These are phyloP conservation scores for Ascochyta koolunga DNA, from an alignment of 2,329 filamentous ascomycete genomes.

Conservation along the genomic window DNA sequence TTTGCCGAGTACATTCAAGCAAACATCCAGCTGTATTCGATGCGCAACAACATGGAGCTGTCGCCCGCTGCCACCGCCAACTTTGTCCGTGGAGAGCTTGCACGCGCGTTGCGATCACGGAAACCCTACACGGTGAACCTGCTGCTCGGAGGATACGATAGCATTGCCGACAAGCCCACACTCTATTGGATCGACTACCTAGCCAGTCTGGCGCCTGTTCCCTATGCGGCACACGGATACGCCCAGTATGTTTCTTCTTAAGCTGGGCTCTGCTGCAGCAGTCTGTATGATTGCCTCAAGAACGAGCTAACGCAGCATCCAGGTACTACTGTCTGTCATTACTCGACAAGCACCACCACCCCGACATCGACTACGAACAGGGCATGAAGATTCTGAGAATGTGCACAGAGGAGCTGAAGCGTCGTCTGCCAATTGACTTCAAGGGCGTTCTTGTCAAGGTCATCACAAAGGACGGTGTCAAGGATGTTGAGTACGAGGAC, in stretches of 20 bases:
- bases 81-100: conserved; percentile 94
- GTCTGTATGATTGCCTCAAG: not conserved
- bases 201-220: conserved; percentile 82
- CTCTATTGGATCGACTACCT: conserved; percentile 98
- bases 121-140: conserved; percentile 98
- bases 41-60: conserved; percentile 94
- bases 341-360: conserved; percentile 97
- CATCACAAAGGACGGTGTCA: conserved; percentile 90
- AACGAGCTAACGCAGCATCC: conserved; percentile 1
- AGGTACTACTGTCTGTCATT: conserved; percentile 98
- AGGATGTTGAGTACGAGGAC: conserved; percentile 84
- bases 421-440: conserved; percentile 96
- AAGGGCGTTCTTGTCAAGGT: conserved; percentile 95
- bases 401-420: conserved; percentile 97
- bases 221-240: conserved; percentile 97
- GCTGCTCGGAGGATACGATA: conserved; percentile 89
- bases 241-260: conserved; percentile 72
- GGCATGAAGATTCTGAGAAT: conserved; percentile 91
- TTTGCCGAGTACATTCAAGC: conserved; percentile 99
- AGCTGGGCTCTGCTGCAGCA: not conserved
- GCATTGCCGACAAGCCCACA: conserved; percentile 86
- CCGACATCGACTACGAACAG: conserved; percentile 85
- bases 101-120: conserved; percentile 84
- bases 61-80: conserved; percentile 86
- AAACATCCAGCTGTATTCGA: conserved; percentile 96